Evolutionary conservation across 139 green algal genomes (phyloP).

Genomic region (Chlamydomonas sphaeroides): DNA sequence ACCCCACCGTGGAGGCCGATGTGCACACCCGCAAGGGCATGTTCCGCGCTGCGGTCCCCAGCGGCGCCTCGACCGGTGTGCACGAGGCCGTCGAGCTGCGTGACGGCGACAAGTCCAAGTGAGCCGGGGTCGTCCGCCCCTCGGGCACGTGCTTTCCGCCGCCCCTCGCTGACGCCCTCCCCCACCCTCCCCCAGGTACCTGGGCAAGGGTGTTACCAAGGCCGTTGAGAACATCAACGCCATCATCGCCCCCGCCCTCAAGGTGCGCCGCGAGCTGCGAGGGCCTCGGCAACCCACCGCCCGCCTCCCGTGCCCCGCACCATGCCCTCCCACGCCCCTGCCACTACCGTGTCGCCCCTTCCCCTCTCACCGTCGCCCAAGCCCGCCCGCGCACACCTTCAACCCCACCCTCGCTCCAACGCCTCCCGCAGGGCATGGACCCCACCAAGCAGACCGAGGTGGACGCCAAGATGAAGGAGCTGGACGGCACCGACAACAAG

Average conservation of each 20-base stretch:
- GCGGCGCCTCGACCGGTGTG: constrained; percentile 93
- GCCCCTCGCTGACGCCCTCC: neutral
- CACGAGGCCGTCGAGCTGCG: constrained; percentile 98
- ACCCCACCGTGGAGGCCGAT: constrained; percentile 95
- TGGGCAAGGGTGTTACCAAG: constrained; percentile 96
- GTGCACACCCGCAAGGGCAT: constrained; percentile 92
- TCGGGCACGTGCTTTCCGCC: too few species aligned
- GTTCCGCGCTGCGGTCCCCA: constrained; percentile 92
- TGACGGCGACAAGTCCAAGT: constrained; percentile 87
- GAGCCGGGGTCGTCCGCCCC: too few species aligned
- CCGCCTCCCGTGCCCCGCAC: too few species aligned
- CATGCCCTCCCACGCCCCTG: too few species aligned
- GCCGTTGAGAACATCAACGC: constrained; percentile 98
- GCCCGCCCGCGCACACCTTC: too few species aligned
- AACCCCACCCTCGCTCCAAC: too few species aligned
- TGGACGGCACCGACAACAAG: constrained; percentile 99
- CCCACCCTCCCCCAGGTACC: constrained; percentile 63
- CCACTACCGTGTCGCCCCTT: too few species aligned
- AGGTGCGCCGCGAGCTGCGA: constrained; percentile 67
- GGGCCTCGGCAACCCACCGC: too few species aligned
- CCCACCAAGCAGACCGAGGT: constrained; percentile 90
- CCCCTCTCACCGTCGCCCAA: too few species aligned
- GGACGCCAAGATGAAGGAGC: constrained; percentile 93
- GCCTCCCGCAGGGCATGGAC: constrained; percentile 91
- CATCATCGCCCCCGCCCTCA: constrained; percentile 90